Evolutionary conservation across 163 green algal genomes (phyloP).

Genomic region (Scenedesmus sp.): DNA sequence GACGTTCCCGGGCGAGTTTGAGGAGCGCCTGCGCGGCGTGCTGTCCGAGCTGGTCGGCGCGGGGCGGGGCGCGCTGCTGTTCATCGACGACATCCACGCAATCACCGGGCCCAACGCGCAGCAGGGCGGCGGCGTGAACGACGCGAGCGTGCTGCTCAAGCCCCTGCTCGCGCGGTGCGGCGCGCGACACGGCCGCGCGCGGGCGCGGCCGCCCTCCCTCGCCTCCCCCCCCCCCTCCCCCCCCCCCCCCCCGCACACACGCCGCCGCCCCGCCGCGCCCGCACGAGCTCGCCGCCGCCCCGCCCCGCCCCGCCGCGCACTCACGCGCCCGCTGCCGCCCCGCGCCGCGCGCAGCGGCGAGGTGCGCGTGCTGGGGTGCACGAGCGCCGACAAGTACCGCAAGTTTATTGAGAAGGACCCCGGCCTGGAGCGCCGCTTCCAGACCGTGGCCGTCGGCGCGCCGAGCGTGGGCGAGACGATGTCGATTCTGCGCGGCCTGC

Average conservation of each 20-base stretch:
- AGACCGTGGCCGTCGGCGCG: constrained; percentile 40
- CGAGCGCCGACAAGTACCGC: constrained; percentile 71
- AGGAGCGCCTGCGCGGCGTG: constrained; percentile 95
- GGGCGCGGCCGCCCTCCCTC: no score
- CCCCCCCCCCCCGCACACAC: no score
- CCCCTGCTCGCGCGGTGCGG: constrained; percentile 86
- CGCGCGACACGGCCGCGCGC: constrained; percentile 63
- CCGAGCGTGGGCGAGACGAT: constrained; percentile 55
- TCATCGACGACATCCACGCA: constrained; percentile 94
- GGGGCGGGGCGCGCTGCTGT: constrained; percentile 68
- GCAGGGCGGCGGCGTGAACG: constrained; percentile 76
- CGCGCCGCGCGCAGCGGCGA: constrained; percentile 78
- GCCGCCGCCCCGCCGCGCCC: no score
- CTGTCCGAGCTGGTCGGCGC: constrained; percentile 87
- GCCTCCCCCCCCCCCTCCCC: no score
- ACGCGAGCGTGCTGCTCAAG: constrained; percentile 87
- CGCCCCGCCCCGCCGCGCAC: no score
- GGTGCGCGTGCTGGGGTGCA: constrained; percentile 71
- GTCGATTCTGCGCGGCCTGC: constrained; percentile 70
- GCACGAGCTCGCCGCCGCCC: no score
- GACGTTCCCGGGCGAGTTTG: constrained; percentile 90
- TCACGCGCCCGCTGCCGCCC: no score
- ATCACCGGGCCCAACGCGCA: constrained; percentile 46
- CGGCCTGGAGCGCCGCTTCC: constrained; percentile 76
- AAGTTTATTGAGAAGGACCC: constrained; percentile 83